A percentile compares a stretch with the other conserved stretches of the same genome.
These are phyloP conservation scores for Sugiyamaella floridensis DNA, from an alignment of 805 yeast genomes.

Conservation along the genomic window DNA sequence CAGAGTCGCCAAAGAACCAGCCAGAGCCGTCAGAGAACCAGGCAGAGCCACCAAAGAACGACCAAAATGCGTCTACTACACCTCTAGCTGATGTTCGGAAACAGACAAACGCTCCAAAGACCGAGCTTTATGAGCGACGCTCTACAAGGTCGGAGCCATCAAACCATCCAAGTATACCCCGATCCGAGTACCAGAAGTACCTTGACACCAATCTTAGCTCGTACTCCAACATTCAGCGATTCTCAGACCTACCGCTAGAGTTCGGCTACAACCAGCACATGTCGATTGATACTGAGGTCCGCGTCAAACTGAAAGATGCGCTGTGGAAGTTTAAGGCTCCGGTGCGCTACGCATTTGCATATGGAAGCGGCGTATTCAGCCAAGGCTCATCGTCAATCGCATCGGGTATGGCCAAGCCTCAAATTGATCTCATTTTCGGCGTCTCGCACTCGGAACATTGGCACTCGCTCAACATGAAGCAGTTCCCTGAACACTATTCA, in stretches of 20 bases:
- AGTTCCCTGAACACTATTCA: constrained; percentile 74
- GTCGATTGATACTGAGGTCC: constrained; percentile 38
- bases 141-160: background rate
- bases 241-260: constrained; percentile 45
- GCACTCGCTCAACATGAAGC: constrained; percentile 65
- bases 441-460: constrained; percentile 70
- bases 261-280: constrained; percentile 56
- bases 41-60: no score
- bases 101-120: no score
- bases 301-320: constrained; percentile 42
- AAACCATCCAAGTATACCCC: background rate
- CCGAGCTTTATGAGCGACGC: no score
- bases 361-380: constrained; percentile 88
- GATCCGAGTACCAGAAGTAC: background rate
- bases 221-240: constrained; percentile 44
- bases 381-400: constrained; percentile 45
- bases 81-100: no score
- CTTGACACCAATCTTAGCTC: constrained; percentile 17
- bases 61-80: no score
- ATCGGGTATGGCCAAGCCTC: constrained; percentile 41
- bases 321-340: constrained; percentile 62
- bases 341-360: constrained; percentile 76
- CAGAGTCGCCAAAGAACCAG: no score
- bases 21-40: no score
- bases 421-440: constrained; percentile 78